These are phyloP conservation scores for barley (Hordeum vulgare) DNA, from an alignment of 176 grass and related monocot genomes.

Conservation along the genomic window DNA sequence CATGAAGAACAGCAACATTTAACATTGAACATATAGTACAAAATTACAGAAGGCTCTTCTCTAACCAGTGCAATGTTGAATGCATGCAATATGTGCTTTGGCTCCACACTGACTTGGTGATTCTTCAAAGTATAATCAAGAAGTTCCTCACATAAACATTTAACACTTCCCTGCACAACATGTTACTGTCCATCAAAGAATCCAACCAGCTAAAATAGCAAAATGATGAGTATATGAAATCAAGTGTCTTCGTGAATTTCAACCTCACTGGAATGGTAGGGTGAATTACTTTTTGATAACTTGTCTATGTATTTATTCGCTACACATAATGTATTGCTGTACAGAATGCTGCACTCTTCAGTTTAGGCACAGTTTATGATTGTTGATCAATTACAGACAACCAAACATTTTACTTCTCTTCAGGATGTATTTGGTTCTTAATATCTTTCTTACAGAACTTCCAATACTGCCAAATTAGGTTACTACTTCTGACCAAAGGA, in stretches of 20 bases:
- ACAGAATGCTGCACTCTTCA: background rate
- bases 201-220: background rate
- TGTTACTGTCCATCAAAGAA: constrained; percentile 6
- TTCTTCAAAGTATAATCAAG: constrained; percentile 72
- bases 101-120: constrained; percentile 53
- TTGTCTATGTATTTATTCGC: background rate
- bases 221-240: constrained; percentile 4
- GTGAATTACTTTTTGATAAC: background rate
- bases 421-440: constrained; percentile 6
- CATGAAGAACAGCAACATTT: constrained; percentile 5
- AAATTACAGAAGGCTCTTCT: background rate
- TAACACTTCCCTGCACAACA: constrained; percentile 60
- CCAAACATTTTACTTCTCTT: background rate
- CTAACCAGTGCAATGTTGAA: constrained; percentile 80
- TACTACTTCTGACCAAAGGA: background rate
- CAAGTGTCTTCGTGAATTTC: background rate
- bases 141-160: constrained; percentile 56
- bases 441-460: background rate
- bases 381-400: background rate
- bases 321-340: background rate
- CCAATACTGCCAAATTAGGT: background rate
- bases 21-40: background rate
- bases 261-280: background rate
- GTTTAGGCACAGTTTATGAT: background rate
- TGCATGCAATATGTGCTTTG: constrained; percentile 43